Percentiles rank a stretch among this genome's conserved stretches.
Conservation (phyloP, 2,329 filamentous ascomycete species). For the Graphiopsis chlorocephala region DNA sequence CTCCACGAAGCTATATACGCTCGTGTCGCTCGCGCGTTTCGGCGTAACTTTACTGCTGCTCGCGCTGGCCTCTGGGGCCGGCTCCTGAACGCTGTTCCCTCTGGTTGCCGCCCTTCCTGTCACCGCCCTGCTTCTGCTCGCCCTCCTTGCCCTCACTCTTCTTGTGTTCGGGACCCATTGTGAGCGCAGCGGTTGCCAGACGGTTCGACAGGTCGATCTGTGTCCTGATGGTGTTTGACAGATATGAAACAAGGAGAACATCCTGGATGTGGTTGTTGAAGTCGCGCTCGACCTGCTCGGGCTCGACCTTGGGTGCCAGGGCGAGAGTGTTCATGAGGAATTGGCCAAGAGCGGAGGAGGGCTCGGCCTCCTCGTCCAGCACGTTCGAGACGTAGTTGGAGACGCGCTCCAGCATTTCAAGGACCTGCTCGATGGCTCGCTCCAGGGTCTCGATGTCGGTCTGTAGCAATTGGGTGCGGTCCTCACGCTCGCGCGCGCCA, state of each 20-base stretch:
- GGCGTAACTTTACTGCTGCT: constrained; percentile 27
- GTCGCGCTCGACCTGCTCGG: constrained; percentile 86
- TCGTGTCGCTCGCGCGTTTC: not conserved
- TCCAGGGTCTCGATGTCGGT: constrained; percentile 90
- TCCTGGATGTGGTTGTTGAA: constrained; percentile 99
- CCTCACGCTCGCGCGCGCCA: constrained; percentile 74
- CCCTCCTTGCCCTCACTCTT: constrained; percentile 19
- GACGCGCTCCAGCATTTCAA: constrained; percentile 86
- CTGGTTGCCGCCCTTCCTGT: constrained; percentile 20
- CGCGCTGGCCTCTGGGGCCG: constrained; percentile 32
- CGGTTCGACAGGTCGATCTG: constrained; percentile 98
- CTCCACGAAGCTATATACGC: not conserved
- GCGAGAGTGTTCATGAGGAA: constrained; percentile 92
- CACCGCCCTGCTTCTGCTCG: constrained; percentile 22
- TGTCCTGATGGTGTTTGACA: constrained; percentile 97
- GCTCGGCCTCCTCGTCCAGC: constrained; percentile 86
- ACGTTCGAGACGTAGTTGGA: constrained; percentile 90
- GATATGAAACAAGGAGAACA: constrained; percentile 94
- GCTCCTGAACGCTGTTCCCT: constrained; percentile 25
- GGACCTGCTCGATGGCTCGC: constrained; percentile 79
- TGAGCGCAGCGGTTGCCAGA: constrained; percentile 65
- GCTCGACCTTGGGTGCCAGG: constrained; percentile 90
- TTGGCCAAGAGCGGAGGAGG: constrained; percentile 88
- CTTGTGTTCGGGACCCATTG: constrained; percentile 40
- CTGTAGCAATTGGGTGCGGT: constrained; percentile 68